Evolutionary conservation across 331 rosid genomes (phyloP).

Genomic region (Pyrus hybrid): DNA sequence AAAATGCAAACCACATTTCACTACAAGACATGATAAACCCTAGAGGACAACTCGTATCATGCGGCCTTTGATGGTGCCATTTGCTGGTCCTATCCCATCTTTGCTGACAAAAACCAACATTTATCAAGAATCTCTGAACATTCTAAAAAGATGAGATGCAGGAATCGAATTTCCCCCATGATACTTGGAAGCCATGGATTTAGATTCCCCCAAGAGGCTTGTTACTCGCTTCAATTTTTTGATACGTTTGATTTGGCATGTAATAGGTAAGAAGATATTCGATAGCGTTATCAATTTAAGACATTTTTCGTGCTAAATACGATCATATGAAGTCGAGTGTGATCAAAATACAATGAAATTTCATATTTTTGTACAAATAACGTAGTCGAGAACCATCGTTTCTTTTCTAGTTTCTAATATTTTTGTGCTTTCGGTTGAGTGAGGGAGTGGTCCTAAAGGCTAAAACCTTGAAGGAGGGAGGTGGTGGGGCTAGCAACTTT

Average conservation of each 20-base stretch:
- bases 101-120: neutral
- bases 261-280: neutral
- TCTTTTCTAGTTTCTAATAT: neutral
- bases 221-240: neutral
- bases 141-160: neutral
- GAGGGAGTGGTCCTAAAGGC: too few relatives aligned
- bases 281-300: too few relatives aligned
- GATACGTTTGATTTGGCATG: neutral
- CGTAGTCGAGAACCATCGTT: too few relatives aligned
- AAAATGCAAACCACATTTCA: neutral
- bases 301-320: too few relatives aligned
- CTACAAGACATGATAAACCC: neutral
- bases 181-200: neutral
- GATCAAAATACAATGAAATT: too few relatives aligned
- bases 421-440: slow-evolving; percentile 17
- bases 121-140: neutral
- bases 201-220: neutral
- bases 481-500: neutral
- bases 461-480: too few relatives aligned
- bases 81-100: neutral
- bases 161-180: neutral
- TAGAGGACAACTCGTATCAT: neutral
- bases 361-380: too few relatives aligned
- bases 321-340: too few relatives aligned
- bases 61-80: neutral